A percentile compares a stretch with the other conserved stretches of the same genome.
Evolutionary conservation across 495 filamentous ascomycete species (phyloP).

Genomic region (Cladorrhinum samala): DNA sequence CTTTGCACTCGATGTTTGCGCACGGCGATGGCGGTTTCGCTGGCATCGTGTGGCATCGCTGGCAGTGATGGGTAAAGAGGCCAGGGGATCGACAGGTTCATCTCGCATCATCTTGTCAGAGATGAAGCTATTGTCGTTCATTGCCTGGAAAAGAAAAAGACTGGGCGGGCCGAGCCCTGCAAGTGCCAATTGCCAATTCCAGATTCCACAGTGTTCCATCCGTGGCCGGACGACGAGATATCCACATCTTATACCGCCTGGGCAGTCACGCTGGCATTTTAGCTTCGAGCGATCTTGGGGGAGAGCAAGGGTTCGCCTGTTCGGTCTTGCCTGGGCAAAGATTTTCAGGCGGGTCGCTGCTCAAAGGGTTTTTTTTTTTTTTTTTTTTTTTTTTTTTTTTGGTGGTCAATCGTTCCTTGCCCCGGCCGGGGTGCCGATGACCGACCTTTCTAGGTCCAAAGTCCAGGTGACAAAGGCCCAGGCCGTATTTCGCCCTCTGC

Average conservation of each 20-base stretch:
- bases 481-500: not conserved
- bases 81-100: not conserved
- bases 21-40: no score
- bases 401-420: no score
- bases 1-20: not conserved
- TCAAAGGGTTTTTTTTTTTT: not conserved
- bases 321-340: not conserved
- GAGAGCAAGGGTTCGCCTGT: not conserved
- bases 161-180: not conserved
- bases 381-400: not conserved
- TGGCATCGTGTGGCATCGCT: not conserved
- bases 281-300: not conserved
- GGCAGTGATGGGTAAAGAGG: not conserved
- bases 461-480: conserved; percentile 11
- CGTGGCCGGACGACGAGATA: not conserved
- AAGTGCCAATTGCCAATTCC: not conserved
- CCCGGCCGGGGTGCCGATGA: not conserved
- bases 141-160: not conserved
- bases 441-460: not conserved
- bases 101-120: not conserved
- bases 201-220: not conserved
- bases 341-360: not conserved
- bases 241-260: not conserved
- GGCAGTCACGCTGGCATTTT: not conserved
- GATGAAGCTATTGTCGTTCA: no score